Base-by-base conservation (phyloP, 2,329 filamentous ascomycete species). In the Pseudopithomyces maydicus region DNA sequence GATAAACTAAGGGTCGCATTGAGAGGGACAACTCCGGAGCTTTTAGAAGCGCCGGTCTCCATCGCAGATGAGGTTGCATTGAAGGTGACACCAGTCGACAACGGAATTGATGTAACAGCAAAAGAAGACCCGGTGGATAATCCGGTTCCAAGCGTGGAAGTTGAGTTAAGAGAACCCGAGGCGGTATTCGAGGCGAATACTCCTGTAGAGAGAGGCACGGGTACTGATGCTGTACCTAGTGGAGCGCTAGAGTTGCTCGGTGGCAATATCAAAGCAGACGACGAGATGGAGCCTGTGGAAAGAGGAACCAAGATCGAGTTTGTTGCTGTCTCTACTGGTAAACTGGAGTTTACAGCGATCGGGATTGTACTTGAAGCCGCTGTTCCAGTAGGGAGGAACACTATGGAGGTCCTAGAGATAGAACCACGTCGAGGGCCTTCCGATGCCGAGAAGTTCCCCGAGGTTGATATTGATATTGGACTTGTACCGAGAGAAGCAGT, bases 181-280 rank as follows among this genome's bases (percentile, higher is more conserved):
- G 20, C n/a, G n/a, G n/a, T 12, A 10, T 36, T 23, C 17, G 49
- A 44, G 5, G 36, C 43, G 15, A 43, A 35, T 3, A 19, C 36
- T 44, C 22, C 49, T 19, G 50, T 55, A 17, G 42, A 45, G 2
- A 55, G 26, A 12, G 54, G 52, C 32, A 53, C 23, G 8, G 42
- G 50, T n/a, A 14, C 32, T 8, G 54, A 60, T 8, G 29, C 55
- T 3, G 55, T 57, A 15, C 57, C 55, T 22, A 36, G 29, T 8
- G 51, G 41, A 7, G 22, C 36, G 19, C 26, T 59, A 7, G 50
- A 59, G 20, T 59, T 60, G 17, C 38, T 50, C 7, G 56, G 53
- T 35, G 54, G 14, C 23, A 45, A 6, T 15, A 48, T n/a, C 5
- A 51, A 29, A 8, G 44, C 36, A 10, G 44, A 17, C 4, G 47